Base-by-base conservation (phyloP, 2,329 filamentous ascomycete genomes). In the Exophiala viscosa region DNA sequence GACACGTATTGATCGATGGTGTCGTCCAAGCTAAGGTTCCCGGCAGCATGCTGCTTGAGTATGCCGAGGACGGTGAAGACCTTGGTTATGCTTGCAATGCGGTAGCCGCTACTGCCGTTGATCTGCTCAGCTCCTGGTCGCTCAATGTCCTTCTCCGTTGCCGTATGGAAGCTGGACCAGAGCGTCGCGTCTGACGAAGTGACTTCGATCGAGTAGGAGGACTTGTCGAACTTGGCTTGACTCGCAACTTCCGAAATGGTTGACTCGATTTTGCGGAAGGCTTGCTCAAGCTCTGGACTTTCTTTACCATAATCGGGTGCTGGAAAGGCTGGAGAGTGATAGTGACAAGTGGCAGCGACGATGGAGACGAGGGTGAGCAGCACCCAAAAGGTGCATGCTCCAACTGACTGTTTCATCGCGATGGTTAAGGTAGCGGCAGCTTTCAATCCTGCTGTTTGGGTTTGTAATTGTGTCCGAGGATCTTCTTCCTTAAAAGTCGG, bases 81-180 rank as follows among this genome's bases (percentile, higher is more conserved):
- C 53, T 64, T 66, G 20, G 63, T 64, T 35, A 64, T 64, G 49
- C 62, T 64, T 9, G 63, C 64, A 14, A 66, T 62, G 18, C 64
- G 60, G 54, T 65, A 66, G 2, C 44, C 46, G 31, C 60, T 60
- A 28, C 54, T 54, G 2, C 62, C 62, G 28, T 55, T 43, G 35
- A 63, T 49, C 15, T 43, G 6, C 13, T 55, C 49, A 5, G 60
- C 60, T 5, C 61, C 61, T 3, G 54, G 61, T n/a, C 55, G 48
- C 13, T 44, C 44, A 5, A 33, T 10, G 48, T 60, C 45, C 15
- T 57, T 58, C 23, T 48, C 44, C 17, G 7, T 6, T 11, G 61
- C 61, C 1, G 61, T 63, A 28, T 62, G 61, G 36, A 61, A 57
- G 8, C 41, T 41, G 8, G 55, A 42, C 46, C 54, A 60, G 6